phyloP scores from a whole-genome alignment of 306 rosid species.

The Rosa multiflora region DNA sequence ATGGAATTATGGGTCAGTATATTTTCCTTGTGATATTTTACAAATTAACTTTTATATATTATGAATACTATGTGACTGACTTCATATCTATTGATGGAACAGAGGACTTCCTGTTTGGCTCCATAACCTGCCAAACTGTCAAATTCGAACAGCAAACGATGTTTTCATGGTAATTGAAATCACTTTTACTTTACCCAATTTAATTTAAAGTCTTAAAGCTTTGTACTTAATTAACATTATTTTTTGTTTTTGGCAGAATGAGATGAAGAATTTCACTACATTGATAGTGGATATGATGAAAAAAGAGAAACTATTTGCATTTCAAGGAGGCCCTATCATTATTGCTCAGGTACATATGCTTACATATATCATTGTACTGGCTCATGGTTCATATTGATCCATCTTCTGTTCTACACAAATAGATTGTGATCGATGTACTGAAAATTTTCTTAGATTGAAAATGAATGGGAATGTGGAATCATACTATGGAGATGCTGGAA shows the following conservation, averaged over 20 bases:
- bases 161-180: slow-evolving; percentile 42
- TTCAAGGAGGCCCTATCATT: slow-evolving; percentile 57
- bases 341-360: slow-evolving; percentile 43
- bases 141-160: slow-evolving; percentile 42
- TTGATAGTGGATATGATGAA: slow-evolving; percentile 48
- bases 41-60: no score
- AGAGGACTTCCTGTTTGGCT: slow-evolving; percentile 65
- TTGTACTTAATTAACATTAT: no score
- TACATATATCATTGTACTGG: background rate
- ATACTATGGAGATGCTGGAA: slow-evolving; percentile 51
- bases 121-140: slow-evolving; percentile 49
- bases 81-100: background rate
- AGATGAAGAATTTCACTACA: slow-evolving; percentile 57
- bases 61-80: background rate
- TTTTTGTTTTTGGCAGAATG: slow-evolving; percentile 28
- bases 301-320: slow-evolving; percentile 54
- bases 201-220: background rate
- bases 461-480: slow-evolving; percentile 53
- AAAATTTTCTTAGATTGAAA: slow-evolving; percentile 40
- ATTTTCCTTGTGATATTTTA: background rate
- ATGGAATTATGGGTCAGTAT: slow-evolving; percentile 56
- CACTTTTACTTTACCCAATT: background rate
- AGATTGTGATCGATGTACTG: background rate
- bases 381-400: background rate
- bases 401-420: background rate